A percentile compares a stretch with the other conserved stretches of the same genome.
Conservation (phyloP, 1,139 yeast genomes). For the Yamadazyma sp. region DNA sequence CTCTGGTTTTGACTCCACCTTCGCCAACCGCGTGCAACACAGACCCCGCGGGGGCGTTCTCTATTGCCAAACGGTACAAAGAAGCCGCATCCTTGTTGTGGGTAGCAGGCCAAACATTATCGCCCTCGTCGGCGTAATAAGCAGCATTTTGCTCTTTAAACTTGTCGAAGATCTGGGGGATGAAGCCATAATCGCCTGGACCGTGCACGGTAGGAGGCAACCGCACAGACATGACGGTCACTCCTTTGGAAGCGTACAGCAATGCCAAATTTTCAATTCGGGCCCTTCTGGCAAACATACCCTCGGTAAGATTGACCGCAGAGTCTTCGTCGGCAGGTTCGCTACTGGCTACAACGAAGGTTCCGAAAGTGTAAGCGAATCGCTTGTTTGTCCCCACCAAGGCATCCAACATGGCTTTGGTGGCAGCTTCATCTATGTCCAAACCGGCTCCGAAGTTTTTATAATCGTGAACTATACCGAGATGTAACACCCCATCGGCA, state of each 20-base stretch:
- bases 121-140: constrained; percentile 24
- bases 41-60: constrained; percentile 24
- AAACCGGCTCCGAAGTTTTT: constrained; percentile 12
- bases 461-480: constrained; percentile 22
- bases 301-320: not conserved
- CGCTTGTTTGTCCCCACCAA: constrained; percentile 20
- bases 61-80: constrained; percentile 20
- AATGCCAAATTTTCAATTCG: constrained; percentile 10
- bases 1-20: constrained; percentile 20
- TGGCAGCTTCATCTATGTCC: constrained; percentile 19
- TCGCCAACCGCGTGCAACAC: constrained; percentile 21
- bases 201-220: constrained; percentile 30
- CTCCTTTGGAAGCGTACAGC: constrained; percentile 19
- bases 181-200: constrained; percentile 18
- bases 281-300: constrained; percentile 3
- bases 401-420: constrained; percentile 19
- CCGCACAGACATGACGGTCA: constrained; percentile 20
- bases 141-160: constrained; percentile 18
- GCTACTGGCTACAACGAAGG: constrained; percentile 14
- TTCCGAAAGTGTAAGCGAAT: constrained; percentile 19
- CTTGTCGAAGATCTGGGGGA: constrained; percentile 12
- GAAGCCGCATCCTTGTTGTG: constrained; percentile 28
- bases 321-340: constrained; percentile 1
- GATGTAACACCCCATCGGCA: constrained; percentile 31
- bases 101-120: constrained; percentile 29